Conservation (phyloP, 2,329 filamentous ascomycete genomes). For the Rhinocladiella similis region DNA sequence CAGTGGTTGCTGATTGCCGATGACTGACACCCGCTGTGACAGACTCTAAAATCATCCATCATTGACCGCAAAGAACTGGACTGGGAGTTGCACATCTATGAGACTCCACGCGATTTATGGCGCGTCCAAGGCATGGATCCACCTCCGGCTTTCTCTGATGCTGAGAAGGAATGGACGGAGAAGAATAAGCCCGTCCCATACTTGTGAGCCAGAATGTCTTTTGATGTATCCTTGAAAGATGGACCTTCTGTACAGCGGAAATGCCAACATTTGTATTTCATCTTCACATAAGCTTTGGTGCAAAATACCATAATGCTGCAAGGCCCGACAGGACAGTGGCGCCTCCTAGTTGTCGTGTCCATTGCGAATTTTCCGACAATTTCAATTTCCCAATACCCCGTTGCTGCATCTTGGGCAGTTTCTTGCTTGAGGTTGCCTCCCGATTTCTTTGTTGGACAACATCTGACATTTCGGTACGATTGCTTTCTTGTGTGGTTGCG, state of each 20-base stretch:
- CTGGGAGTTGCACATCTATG: slow-evolving; percentile 22
- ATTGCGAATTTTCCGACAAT: slow-evolving; percentile 26
- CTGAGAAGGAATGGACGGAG: slow-evolving; percentile 13
- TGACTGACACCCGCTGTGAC: not conserved
- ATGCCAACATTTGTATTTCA: not conserved
- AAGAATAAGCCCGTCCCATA: slow-evolving; percentile 14
- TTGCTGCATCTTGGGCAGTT: slow-evolving; percentile 8
- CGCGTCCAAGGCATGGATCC: slow-evolving; percentile 17
- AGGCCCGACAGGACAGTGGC: slow-evolving; percentile 32
- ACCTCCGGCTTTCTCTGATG: slow-evolving; percentile 8
- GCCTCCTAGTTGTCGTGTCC: slow-evolving; percentile 30
- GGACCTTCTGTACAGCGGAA: not conserved
- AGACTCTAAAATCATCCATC: slow-evolving; percentile 15
- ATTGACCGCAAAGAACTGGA: slow-evolving; percentile 13
- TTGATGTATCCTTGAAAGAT: no score
- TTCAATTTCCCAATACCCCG: slow-evolving; percentile 14
- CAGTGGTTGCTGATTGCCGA: not conserved
- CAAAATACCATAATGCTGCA: slow-evolving; percentile 33
- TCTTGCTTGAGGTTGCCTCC: not conserved
- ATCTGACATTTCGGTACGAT: slow-evolving; percentile 22
- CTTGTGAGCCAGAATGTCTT: not conserved
- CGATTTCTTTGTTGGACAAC: slow-evolving; percentile 12
- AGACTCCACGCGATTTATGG: slow-evolving; percentile 25
- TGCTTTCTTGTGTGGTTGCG: slow-evolving; percentile 25
- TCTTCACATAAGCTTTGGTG: slow-evolving; percentile 25